A percentile compares a stretch with the other conserved stretches of the same genome.
Conservation (phyloP, 2,329 filamentous ascomycete genomes). For the Fusarium sp. region DNA sequence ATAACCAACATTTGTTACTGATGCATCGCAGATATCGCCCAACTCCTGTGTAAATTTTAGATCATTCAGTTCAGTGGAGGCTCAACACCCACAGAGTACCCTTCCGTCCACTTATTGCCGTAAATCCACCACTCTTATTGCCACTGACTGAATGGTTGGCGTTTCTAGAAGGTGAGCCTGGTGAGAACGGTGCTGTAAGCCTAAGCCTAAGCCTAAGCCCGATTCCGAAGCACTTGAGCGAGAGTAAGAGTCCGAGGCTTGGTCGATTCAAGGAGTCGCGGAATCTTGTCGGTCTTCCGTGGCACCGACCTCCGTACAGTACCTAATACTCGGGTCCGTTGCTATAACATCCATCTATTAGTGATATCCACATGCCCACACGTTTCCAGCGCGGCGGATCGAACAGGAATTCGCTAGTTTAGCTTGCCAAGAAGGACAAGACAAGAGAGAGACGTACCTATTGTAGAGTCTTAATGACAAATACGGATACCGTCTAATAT, state of each 20-base stretch:
- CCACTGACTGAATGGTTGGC: constrained; percentile 28
- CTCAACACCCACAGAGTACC: constrained; percentile 15
- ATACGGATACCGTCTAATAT: constrained; percentile 2
- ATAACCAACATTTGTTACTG: background rate
- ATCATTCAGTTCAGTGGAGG: constrained; percentile 16
- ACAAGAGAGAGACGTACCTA: background rate
- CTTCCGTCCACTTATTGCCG: constrained; percentile 20
- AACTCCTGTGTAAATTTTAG: background rate
- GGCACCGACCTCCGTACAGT: constrained; percentile 14
- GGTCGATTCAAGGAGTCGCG: background rate
- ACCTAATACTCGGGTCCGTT: constrained; percentile 3
- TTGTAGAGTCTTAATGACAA: constrained; percentile 17
- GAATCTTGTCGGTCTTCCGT: constrained; percentile 10
- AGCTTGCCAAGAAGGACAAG: constrained; percentile 3
- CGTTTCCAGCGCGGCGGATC: constrained; percentile 18
- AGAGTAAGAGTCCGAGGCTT: background rate
- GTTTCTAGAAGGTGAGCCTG: constrained; percentile 25
- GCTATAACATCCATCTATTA: background rate
- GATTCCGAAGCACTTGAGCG: background rate
- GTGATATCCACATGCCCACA: constrained; percentile 1
- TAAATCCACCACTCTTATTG: constrained; percentile 25
- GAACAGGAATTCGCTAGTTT: constrained; percentile 14
- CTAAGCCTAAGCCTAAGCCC: constrained; percentile 14
- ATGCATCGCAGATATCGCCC: constrained; percentile 15
- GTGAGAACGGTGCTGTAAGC: background rate